phyloP scores from a whole-genome alignment of 2,329 filamentous ascomycete genomes.

The Aspergillus pseudotamarii region DNA sequence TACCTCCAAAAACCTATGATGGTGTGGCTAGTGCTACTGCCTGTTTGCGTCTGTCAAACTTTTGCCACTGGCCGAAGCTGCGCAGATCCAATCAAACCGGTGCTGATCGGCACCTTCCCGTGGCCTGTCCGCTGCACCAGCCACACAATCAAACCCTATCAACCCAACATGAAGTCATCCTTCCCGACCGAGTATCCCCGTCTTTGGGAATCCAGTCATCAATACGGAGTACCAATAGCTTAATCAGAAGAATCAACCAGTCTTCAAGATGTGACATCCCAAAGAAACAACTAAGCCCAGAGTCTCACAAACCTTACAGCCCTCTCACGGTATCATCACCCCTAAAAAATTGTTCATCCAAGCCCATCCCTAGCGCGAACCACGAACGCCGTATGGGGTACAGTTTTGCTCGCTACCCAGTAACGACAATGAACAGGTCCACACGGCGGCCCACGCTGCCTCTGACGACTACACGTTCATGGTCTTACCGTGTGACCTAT shows the following conservation, averaged over 20 bases:
- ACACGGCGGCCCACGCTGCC: neutral
- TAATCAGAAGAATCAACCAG: neutral
- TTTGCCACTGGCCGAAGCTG: neutral
- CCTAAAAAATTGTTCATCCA: neutral
- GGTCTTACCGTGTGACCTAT: neutral
- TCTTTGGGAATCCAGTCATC: neutral
- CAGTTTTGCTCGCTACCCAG: neutral
- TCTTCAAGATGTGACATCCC: neutral
- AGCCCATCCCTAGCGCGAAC: neutral
- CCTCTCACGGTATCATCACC: neutral
- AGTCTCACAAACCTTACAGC: neutral
- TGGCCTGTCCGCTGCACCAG: constrained; percentile 1
- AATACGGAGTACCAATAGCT: neutral
- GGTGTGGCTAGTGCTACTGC: neutral
- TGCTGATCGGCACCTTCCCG: neutral
- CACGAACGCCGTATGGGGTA: neutral
- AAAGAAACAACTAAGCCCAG: neutral
- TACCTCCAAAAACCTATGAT: too few relatives aligned
- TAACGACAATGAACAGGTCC: neutral
- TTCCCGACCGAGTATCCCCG: neutral
- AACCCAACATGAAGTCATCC: neutral
- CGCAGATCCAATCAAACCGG: neutral
- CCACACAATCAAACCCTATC: neutral
- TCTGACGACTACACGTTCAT: neutral
- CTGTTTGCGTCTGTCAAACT: neutral